phyloP scores from a whole-genome alignment of 1,284 basidiomycete species.

The Butyriboletus appendiculatus region DNA sequence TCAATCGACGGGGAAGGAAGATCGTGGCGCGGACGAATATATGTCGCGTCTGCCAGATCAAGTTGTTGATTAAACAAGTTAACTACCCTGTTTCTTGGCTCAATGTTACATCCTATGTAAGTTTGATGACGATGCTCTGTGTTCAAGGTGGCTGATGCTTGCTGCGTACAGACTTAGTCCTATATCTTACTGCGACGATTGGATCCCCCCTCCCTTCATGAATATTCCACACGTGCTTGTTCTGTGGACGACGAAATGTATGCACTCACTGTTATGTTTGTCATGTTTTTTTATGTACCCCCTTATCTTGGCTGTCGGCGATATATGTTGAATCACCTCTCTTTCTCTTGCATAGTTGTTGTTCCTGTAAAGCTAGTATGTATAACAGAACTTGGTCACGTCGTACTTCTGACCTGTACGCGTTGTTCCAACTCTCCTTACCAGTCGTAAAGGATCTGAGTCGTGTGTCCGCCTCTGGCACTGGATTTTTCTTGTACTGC shows the following conservation, averaged over 20 bases:
- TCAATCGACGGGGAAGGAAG: slow-evolving; percentile 10
- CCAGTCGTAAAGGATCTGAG: not conserved
- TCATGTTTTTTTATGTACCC: not conserved
- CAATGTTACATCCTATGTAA: slow-evolving; percentile 12
- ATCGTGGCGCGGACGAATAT: slow-evolving; percentile 26
- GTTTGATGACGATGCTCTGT: not conserved
- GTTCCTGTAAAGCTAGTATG: slow-evolving; percentile 8
- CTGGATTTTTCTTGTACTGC: not conserved
- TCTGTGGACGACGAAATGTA: slow-evolving; percentile 5
- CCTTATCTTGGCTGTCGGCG: not conserved
- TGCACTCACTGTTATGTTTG: not conserved
- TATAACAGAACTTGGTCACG: not conserved
- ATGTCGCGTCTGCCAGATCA: slow-evolving; percentile 36
- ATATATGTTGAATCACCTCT: slow-evolving; percentile 1
- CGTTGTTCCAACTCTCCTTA: no score
- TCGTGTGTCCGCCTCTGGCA: not conserved
- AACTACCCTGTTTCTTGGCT: slow-evolving; percentile 26
- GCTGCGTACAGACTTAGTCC: slow-evolving; percentile 10
- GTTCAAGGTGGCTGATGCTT: slow-evolving; percentile 9
- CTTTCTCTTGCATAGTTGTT: slow-evolving; percentile 3
- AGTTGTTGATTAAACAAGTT: slow-evolving; percentile 28
- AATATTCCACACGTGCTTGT: not conserved
- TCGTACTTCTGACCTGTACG: not conserved
- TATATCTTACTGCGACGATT: not conserved
- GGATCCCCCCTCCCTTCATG: not conserved